Conservation (phyloP, 345 rosid species). For the Gynandropsis gynandra region DNA sequence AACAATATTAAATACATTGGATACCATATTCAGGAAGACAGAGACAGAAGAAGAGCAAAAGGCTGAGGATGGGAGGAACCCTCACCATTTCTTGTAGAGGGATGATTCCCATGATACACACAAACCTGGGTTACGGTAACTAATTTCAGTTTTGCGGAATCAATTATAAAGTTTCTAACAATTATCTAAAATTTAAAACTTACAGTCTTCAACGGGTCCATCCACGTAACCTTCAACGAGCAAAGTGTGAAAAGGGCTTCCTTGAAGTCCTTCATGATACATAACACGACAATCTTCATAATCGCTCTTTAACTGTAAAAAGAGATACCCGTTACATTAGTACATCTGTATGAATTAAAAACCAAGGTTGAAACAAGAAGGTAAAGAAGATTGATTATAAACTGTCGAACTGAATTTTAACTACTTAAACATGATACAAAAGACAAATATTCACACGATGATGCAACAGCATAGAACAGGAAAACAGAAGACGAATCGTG, state of each 20-base stretch:
- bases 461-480: no score
- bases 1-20: no score
- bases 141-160: conserved; percentile 2
- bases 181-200: conserved; percentile 26
- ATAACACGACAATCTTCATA: conserved; percentile 78
- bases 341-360: background rate
- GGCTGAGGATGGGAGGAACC: background rate
- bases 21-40: background rate
- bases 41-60: background rate
- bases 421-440: no score
- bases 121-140: conserved; percentile 48
- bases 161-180: background rate
- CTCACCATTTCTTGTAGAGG: conserved; percentile 78
- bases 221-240: conserved; percentile 94
- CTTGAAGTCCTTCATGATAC: conserved; percentile 88
- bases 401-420: background rate
- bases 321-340: conserved; percentile 2
- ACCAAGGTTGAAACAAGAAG: background rate
- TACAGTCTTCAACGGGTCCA: conserved; percentile 79
- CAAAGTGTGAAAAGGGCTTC: conserved; percentile 69
- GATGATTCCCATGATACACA: conserved; percentile 76
- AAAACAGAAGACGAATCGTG: no score
- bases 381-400: background rate
- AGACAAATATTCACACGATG: background rate
- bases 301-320: conserved; percentile 64